Evolutionary conservation across 2,329 filamentous ascomycete genomes (phyloP), one percentile per base, ranked within the genome.

Genomic region (Byssoonygena ceratinophila): DNA sequence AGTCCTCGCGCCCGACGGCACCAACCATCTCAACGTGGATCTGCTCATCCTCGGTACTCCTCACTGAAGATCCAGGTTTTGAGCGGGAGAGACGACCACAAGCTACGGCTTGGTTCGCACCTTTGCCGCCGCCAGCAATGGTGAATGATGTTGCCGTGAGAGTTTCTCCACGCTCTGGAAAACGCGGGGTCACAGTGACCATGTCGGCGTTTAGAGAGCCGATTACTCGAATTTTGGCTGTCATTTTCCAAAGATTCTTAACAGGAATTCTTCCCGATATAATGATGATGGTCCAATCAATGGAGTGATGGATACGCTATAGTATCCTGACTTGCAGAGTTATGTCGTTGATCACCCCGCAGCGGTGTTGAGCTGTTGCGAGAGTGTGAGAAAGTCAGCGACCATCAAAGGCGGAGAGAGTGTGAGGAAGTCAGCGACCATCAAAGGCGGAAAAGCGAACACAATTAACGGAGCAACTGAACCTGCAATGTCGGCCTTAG

Each of bases 121-220:
- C 91, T 72, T 98, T 98, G 53, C 92, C 91, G 61, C 91, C 92
- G 27, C 85, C 83, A 40, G 85, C 89, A 32, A 84, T 87, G 64
- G 78, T 78, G 71, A 94, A 94, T 18, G 81, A 82, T 58, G 75
- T 82, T 45, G 87, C 80, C 1, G 86, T 90, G 48, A 97, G 77
- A 2, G 91, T 97, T 71, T 98, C 91, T 59, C 91, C 92, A 0
- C 85, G 83, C 1, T 77, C 73, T 1, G 92, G 91, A 57, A 95
- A 81, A 57, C 91, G 87, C 4, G 87, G 76, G 31, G 92, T 92
- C 62, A 87, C 83, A 37, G 88, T 90, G 57, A 95, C 87, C 58
- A 97, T 83, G 73, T 98, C 91, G 66, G 87, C 87, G 72, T 97
- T 97, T 56, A 98, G 82, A 31, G 91, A 97, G 61, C 91, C 91